phyloP scores from a whole-genome alignment of 1,284 basidiomycete genomes.

The Sphagnurus paluster region DNA sequence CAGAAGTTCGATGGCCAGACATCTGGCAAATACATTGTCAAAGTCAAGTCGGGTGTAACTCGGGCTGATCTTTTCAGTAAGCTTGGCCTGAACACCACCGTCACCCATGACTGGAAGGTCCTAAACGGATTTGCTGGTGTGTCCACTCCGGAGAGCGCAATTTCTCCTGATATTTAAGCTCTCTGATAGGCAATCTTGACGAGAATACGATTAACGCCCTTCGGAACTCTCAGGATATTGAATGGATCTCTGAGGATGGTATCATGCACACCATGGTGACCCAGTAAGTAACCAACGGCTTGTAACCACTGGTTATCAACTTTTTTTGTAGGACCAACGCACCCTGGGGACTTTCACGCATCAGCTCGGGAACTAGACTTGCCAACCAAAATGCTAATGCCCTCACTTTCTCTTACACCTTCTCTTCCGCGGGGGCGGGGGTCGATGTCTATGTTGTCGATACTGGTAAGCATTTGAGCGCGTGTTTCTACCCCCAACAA shows the following conservation, averaged over 20 bases:
- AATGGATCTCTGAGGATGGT: conserved; percentile 69
- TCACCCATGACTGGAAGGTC: conserved; percentile 34
- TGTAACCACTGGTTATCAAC: too few species aligned
- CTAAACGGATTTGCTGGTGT: conserved; percentile 63
- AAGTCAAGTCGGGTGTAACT: conserved; percentile 53
- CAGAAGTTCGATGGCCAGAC: conserved; percentile 25
- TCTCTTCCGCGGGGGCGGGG: conserved; percentile 14
- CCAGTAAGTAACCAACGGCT: too few species aligned
- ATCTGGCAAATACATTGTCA: conserved; percentile 53
- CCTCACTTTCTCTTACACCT: conserved; percentile 11
- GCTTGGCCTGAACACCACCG: conserved; percentile 28
- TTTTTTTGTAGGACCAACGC: conserved; percentile 25
- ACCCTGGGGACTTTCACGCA: conserved; percentile 23
- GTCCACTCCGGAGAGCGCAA: background rate
- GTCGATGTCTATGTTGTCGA: conserved; percentile 19
- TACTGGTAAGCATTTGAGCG: conserved; percentile 9
- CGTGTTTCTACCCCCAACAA: too few species aligned
- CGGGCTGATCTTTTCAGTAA: conserved; percentile 25
- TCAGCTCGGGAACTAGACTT: conserved; percentile 18
- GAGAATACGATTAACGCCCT: conserved; percentile 57
- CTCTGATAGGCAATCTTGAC: conserved; percentile 42
- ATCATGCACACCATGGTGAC: conserved; percentile 43
- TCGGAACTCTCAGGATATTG: conserved; percentile 64
- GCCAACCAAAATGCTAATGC: conserved; percentile 18
- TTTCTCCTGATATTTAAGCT: background rate